Evolutionary conservation across 2,329 filamentous ascomycete genomes (phyloP).

Genomic region (Sclerotinia trifoliorum): DNA sequence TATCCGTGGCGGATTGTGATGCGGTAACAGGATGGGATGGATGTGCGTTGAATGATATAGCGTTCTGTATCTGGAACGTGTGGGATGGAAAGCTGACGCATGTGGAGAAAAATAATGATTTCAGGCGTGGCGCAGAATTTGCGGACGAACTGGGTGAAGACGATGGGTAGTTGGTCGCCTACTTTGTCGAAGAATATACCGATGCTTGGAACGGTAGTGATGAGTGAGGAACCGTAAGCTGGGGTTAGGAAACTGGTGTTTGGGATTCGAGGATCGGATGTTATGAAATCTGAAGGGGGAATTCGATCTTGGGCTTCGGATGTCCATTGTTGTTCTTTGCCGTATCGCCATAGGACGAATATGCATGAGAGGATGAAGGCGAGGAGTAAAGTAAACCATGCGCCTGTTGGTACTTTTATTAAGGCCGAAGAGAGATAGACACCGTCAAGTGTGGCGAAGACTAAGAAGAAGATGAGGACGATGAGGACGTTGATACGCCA

Average conservation of each 20-base stretch:
- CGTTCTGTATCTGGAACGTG: slow-evolving; percentile 51
- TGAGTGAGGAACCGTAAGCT: slow-evolving; percentile 41
- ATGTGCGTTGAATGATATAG: slow-evolving; percentile 44
- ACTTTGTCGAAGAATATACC: slow-evolving; percentile 80
- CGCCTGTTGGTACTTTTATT: slow-evolving; percentile 71
- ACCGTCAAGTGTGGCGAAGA: slow-evolving; percentile 66
- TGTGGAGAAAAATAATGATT: slow-evolving; percentile 72
- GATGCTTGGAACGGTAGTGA: slow-evolving; percentile 55
- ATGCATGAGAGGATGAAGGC: slow-evolving; percentile 60
- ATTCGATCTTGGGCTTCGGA: slow-evolving; percentile 64
- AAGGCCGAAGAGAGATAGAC: slow-evolving; percentile 68
- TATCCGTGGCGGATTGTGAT: slow-evolving; percentile 71
- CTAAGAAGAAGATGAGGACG: slow-evolving; percentile 61
- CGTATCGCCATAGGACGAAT: slow-evolving; percentile 75
- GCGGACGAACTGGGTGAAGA: slow-evolving; percentile 70
- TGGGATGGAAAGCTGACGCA: slow-evolving; percentile 62
- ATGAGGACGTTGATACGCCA: slow-evolving; percentile 63
- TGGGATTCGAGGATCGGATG: slow-evolving; percentile 31
- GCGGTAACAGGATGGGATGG: slow-evolving; percentile 63
- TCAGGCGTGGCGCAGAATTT: slow-evolving; percentile 69
- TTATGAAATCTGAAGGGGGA: slow-evolving; percentile 48
- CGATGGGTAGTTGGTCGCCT: slow-evolving; percentile 61
- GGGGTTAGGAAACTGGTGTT: slow-evolving; percentile 38
- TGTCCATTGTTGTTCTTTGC: slow-evolving; percentile 74
- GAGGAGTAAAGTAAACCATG: slow-evolving; percentile 73